Percentiles rank a stretch among this genome's conserved stretches.
Evolutionary conservation across 2,329 filamentous ascomycete species (phyloP).

Genomic region (Aspergillus ruber): DNA sequence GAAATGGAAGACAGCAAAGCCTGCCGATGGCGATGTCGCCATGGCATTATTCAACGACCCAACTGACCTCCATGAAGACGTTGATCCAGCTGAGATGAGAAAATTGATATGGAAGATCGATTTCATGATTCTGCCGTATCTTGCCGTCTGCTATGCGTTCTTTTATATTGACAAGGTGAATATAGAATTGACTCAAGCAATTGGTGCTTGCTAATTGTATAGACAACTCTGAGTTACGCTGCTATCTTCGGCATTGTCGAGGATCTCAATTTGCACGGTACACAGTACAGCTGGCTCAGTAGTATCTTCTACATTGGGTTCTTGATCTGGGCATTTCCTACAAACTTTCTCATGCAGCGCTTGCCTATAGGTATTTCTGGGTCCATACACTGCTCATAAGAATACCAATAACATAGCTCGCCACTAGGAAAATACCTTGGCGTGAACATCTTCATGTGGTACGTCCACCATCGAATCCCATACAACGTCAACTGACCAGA

Average conservation of each 20-base stretch:
- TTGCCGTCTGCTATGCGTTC: conserved; percentile 50
- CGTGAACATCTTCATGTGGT: conserved; percentile 54
- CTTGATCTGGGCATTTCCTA: conserved; percentile 49
- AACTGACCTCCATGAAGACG: conserved; percentile 41
- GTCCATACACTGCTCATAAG: background rate
- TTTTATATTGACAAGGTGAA: conserved; percentile 43
- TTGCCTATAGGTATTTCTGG: conserved; percentile 40
- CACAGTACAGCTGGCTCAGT: conserved; percentile 53
- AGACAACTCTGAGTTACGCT: conserved; percentile 57
- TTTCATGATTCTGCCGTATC: conserved; percentile 52
- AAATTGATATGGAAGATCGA: conserved; percentile 52
- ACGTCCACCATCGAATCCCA: conserved; percentile 1
- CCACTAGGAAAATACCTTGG: conserved; percentile 46
- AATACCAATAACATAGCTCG: background rate
- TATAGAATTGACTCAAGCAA: background rate
- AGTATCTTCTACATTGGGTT: conserved; percentile 54
- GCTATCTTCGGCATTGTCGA: conserved; percentile 59
- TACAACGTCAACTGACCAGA: background rate
- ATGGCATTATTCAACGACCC: conserved; percentile 45
- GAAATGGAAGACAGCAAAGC: conserved; percentile 24
- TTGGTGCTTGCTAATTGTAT: background rate
- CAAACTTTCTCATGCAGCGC: conserved; percentile 48
- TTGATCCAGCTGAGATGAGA: conserved; percentile 43
- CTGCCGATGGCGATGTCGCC: conserved; percentile 44
- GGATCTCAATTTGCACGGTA: conserved; percentile 51